Percentiles rank a stretch among this genome's conserved stretches.
Evolutionary conservation across 805 yeast genomes (phyloP).

Genomic region (Ogataea nakhonphanomensis): DNA sequence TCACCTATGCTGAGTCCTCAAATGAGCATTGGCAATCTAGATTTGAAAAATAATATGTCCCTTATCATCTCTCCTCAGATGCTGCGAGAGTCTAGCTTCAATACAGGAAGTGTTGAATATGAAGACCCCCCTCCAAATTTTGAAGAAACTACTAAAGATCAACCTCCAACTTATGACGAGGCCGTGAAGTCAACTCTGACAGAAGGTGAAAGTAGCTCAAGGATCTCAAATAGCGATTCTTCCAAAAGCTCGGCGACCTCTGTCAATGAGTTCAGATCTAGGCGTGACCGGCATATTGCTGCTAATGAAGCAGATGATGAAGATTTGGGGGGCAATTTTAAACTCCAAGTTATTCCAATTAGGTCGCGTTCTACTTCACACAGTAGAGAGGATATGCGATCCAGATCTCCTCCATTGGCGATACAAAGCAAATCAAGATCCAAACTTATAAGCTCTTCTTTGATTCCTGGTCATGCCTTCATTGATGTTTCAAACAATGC

Average conservation of each 20-base stretch:
- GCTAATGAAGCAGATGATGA: conserved; percentile 14
- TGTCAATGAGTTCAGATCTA: conserved; percentile 7
- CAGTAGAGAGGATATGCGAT: conserved; percentile 13
- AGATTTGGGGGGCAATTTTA: conserved; percentile 29
- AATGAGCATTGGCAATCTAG: conserved; percentile 29
- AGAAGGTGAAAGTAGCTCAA: conserved; percentile 2
- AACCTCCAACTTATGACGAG: conserved; percentile 31
- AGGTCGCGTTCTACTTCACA: conserved; percentile 26
- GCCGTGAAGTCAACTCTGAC: conserved; percentile 14
- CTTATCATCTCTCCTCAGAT: conserved; percentile 8
- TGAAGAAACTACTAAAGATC: conserved; percentile 21
- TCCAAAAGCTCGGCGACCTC: not conserved
- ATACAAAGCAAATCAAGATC: conserved; percentile 20
- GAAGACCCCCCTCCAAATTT: conserved; percentile 32
- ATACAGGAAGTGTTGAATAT: conserved; percentile 20
- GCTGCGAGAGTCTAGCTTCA: conserved; percentile 20
- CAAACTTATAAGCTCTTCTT: conserved; percentile 20
- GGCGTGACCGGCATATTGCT: conserved; percentile 9
- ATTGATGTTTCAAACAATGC: conserved; percentile 14
- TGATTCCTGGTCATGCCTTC: conserved; percentile 21
- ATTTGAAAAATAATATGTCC: conserved; percentile 18
- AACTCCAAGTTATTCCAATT: conserved; percentile 28
- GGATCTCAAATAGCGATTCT: conserved; percentile 5
- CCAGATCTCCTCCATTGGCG: conserved; percentile 22
- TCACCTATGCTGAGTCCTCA: conserved; percentile 42